phyloP scores from a whole-genome alignment of 164 flowering plant genomes.

The Piper betle region DNA sequence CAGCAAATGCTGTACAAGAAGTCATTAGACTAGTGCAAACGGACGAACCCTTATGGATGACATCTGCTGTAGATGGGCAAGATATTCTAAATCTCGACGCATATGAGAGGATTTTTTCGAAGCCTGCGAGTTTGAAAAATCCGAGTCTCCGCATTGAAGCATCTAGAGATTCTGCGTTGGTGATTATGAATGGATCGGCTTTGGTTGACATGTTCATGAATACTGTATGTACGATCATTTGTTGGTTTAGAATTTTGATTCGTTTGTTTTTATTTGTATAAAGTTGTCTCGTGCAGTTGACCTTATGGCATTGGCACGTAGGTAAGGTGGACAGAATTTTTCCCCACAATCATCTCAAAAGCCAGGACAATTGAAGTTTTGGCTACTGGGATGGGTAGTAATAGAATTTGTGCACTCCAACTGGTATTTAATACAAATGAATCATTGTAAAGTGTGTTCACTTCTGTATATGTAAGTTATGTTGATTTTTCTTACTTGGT shows the following conservation, averaged over 20 bases:
- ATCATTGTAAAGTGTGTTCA: neutral
- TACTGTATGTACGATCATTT: slow-evolving; percentile 28
- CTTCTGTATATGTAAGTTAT: neutral
- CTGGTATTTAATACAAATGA: slow-evolving; percentile 27
- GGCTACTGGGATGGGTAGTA: slow-evolving; percentile 38
- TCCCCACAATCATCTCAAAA: slow-evolving; percentile 46
- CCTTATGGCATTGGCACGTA: slow-evolving; percentile 11
- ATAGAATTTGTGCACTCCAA: slow-evolving; percentile 43
- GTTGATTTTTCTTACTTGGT: slow-evolving; percentile 1
- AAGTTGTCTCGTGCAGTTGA: neutral
- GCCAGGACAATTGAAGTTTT: slow-evolving; percentile 39
- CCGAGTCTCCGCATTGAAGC: slow-evolving; percentile 36
- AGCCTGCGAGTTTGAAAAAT: slow-evolving; percentile 32
- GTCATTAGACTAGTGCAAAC: slow-evolving; percentile 34
- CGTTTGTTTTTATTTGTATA: too few species aligned
- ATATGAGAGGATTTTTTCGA: slow-evolving; percentile 35
- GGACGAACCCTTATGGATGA: slow-evolving; percentile 46
- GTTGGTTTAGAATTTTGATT: neutral
- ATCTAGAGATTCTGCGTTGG: slow-evolving; percentile 41
- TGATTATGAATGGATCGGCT: slow-evolving; percentile 37
- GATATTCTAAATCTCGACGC: slow-evolving; percentile 46
- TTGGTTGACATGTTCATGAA: slow-evolving; percentile 67
- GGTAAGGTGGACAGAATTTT: slow-evolving; percentile 59
- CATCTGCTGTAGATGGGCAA: slow-evolving; percentile 23
- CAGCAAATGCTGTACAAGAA: slow-evolving; percentile 63